Evolutionary conservation across 441 rosid species (phyloP).

Genomic region (Euphorbia corollata): DNA sequence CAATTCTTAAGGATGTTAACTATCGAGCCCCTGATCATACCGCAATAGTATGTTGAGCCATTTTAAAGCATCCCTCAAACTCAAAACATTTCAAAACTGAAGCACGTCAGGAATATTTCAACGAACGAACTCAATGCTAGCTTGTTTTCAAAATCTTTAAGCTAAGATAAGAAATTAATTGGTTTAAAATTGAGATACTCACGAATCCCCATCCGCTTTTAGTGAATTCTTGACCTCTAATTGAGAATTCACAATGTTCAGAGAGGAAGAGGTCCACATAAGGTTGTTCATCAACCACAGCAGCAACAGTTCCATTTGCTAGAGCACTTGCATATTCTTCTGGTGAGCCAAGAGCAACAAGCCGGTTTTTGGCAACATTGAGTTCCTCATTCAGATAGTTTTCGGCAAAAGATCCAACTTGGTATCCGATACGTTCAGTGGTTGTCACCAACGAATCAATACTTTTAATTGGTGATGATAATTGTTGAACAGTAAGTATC

Average conservation of each 20-base stretch:
- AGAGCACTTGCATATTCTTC: slow-evolving; percentile 67
- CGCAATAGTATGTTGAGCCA: too few species aligned
- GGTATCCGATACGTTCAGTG: slow-evolving; percentile 60
- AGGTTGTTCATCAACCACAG: slow-evolving; percentile 70
- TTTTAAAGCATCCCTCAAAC: too few species aligned
- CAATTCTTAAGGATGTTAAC: too few species aligned
- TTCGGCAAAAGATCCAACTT: slow-evolving; percentile 70
- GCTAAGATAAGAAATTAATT: neutral
- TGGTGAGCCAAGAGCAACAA: slow-evolving; percentile 70
- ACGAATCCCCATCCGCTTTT: slow-evolving; percentile 93
- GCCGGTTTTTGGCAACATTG: slow-evolving; percentile 55
- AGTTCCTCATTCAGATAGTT: slow-evolving; percentile 64
- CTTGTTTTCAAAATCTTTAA: neutral
- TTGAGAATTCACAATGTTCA: slow-evolving; percentile 53
- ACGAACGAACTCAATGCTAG: neutral
- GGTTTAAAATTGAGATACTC: slow-evolving; percentile 29
- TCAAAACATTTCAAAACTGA: too few species aligned
- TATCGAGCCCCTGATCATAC: too few species aligned
- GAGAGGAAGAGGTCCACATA: slow-evolving; percentile 79
- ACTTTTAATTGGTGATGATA: slow-evolving; percentile 78
- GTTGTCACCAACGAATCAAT: slow-evolving; percentile 60
- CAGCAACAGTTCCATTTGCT: slow-evolving; percentile 61
- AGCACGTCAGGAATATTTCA: neutral
- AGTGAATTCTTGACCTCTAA: slow-evolving; percentile 77
- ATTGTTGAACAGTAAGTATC: slow-evolving; percentile 80